A percentile compares a stretch with the other conserved stretches of the same genome.
phyloP scores from a whole-genome alignment of 2,329 filamentous ascomycete species.

The Aspergillus ochraceoroseus region DNA sequence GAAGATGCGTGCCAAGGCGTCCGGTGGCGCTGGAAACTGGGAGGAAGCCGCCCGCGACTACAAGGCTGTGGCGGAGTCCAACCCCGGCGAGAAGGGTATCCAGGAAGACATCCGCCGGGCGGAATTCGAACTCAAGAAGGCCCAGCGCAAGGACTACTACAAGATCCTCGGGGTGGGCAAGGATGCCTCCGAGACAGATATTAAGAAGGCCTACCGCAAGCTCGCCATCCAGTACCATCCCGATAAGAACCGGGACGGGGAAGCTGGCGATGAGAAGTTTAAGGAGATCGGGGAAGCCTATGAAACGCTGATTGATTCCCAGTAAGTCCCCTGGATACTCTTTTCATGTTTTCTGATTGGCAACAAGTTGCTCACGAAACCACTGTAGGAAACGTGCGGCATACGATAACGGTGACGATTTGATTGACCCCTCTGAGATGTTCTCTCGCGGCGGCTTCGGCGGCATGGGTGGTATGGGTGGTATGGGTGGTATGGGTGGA shows the following conservation, averaged over 20 bases:
- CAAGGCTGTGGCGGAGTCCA: conserved; percentile 77
- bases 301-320: conserved; percentile 86
- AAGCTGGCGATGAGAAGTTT: conserved; percentile 81
- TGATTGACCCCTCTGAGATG: conserved; percentile 83
- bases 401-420: conserved; percentile 89
- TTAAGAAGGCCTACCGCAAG: conserved; percentile 97
- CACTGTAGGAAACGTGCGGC: conserved; percentile 68
- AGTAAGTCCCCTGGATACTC: conserved; percentile 59
- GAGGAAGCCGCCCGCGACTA: conserved; percentile 84
- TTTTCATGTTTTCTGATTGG: too few species aligned
- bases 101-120: conserved; percentile 81
- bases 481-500: conserved; percentile 56
- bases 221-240: conserved; percentile 91
- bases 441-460: conserved; percentile 59
- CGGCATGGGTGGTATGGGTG: conserved; percentile 47
- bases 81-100: conserved; percentile 75
- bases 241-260: conserved; percentile 85
- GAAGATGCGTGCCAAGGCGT: conserved; percentile 87
- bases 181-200: conserved; percentile 73
- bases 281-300: conserved; percentile 98
- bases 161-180: conserved; percentile 90
- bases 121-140: conserved; percentile 96
- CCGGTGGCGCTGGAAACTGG: conserved; percentile 82
- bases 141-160: conserved; percentile 96
- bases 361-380: too few species aligned